Conservation (phyloP, 495 filamentous ascomycete species). For the Neurospora discreta region DNA sequence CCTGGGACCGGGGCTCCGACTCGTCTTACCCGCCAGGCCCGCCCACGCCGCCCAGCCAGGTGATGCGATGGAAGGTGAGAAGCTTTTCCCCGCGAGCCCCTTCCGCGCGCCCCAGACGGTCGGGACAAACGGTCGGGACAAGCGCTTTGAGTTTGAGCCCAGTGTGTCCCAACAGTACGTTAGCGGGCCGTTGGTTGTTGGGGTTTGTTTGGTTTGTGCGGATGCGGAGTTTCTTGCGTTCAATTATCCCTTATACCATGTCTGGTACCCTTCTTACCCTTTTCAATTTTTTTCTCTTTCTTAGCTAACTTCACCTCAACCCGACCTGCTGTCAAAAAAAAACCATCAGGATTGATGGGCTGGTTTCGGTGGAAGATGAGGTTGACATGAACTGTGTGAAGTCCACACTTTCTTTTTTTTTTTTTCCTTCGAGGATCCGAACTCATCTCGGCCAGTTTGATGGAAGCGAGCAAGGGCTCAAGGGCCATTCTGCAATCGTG, state of each 20-base stretch:
- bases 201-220: not conserved
- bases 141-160: not conserved
- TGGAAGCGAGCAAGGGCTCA: not conserved
- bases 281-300: not conserved
- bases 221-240: not conserved
- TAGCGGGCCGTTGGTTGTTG: not conserved
- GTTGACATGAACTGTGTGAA: not conserved
- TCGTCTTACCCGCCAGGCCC: not conserved
- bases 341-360: not conserved
- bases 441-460: not conserved
- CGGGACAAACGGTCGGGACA: not conserved
- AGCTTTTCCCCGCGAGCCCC: not conserved
- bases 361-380: not conserved
- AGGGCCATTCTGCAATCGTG: not conserved
- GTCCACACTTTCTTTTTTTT: not conserved
- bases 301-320: not conserved
- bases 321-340: not conserved
- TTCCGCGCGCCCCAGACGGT: not conserved
- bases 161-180: not conserved
- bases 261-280: not conserved
- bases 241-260: not conserved
- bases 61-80: not conserved
- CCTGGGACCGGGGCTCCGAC: not conserved
- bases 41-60: not conserved
- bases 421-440: not conserved